Percentiles rank a stretch among this genome's conserved stretches.
phyloP scores from a whole-genome alignment of 2,329 filamentous ascomycete species.

The Ophiosphaerella korrae region DNA sequence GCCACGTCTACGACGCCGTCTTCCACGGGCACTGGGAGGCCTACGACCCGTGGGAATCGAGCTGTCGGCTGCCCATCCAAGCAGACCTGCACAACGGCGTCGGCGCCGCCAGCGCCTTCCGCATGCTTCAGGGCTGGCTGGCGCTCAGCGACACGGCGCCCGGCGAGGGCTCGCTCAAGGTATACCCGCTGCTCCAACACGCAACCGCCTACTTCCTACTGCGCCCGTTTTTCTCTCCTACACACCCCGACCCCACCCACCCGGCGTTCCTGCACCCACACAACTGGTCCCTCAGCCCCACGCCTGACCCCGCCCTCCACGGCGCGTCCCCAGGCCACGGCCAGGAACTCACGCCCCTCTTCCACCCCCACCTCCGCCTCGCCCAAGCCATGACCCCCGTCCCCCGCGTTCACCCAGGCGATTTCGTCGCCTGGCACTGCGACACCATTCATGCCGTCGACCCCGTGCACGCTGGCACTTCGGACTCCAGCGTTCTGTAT shows the following conservation, averaged over 20 bases:
- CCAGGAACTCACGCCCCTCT: conserved; percentile 67
- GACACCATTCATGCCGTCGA: conserved; percentile 85
- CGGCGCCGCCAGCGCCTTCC: conserved; percentile 82
- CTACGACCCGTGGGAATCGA: conserved; percentile 83
- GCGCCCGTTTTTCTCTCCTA: conserved; percentile 77
- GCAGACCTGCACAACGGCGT: conserved; percentile 80
- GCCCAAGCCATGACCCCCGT: conserved; percentile 73
- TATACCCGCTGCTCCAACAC: conserved; percentile 77
- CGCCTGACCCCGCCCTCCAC: conserved; percentile 66
- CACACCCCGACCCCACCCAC: conserved; percentile 43
- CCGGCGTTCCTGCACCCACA: conserved; percentile 52
- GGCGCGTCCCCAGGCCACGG: conserved; percentile 71
- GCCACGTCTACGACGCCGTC: conserved; percentile 73
- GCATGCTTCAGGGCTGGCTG: conserved; percentile 91
- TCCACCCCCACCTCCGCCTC: conserved; percentile 74
- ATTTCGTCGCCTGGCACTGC: conserved; percentile 81
- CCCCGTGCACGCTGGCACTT: conserved; percentile 70
- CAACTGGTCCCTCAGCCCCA: conserved; percentile 65
- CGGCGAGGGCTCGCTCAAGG: conserved; percentile 77
- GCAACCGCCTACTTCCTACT: conserved; percentile 81
- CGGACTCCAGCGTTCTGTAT: conserved; percentile 84
- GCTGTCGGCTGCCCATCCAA: conserved; percentile 68
- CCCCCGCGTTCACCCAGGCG: conserved; percentile 70
- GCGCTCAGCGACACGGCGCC: conserved; percentile 75
- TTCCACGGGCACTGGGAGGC: conserved; percentile 77